A percentile compares a stretch with the other conserved stretches of the same genome.
Evolutionary conservation across 345 rosid genomes (phyloP).

Genomic region (Citrus cavaleriei): DNA sequence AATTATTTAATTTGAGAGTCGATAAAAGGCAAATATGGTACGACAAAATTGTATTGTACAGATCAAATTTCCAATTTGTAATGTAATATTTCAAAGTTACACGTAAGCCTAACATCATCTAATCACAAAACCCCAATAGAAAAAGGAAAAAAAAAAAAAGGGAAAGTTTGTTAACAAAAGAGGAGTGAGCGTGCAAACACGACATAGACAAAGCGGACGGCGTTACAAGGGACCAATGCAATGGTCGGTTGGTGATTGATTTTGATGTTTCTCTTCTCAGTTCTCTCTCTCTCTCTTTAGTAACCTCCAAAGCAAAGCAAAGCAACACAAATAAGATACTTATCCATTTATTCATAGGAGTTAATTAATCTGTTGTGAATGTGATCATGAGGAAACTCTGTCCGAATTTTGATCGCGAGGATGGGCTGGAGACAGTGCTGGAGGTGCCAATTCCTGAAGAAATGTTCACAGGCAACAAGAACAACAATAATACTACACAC

Average conservation of each 20-base stretch:
- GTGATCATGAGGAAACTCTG: slow-evolving; percentile 80
- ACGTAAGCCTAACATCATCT: not conserved
- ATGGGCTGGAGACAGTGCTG: slow-evolving; percentile 90
- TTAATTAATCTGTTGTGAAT: no score
- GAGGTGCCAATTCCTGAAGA: slow-evolving; percentile 98
- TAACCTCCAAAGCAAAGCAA: slow-evolving; percentile 12
- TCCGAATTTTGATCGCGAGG: slow-evolving; percentile 79
- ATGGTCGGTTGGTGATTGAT: slow-evolving; percentile 67
- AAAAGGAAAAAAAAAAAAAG: not conserved
- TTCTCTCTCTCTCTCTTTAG: not conserved
- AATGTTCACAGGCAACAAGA: slow-evolving; percentile 45
- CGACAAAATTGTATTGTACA: not conserved
- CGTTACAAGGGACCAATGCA: slow-evolving; percentile 48
- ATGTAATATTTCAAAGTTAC: not conserved
- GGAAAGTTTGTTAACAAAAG: not conserved
- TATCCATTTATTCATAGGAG: no score
- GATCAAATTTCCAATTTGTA: not conserved
- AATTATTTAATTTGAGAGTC: no score
- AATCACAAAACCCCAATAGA: not conserved
- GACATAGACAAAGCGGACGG: slow-evolving; percentile 58
- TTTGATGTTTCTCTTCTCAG: not conserved
- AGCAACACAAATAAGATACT: not conserved
- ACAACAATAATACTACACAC: slow-evolving; percentile 9
- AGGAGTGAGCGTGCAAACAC: slow-evolving; percentile 70
- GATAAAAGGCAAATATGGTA: not conserved